Conservation (phyloP, 768 basidiomycete species). For the Mycena olivaceomarginata region DNA sequence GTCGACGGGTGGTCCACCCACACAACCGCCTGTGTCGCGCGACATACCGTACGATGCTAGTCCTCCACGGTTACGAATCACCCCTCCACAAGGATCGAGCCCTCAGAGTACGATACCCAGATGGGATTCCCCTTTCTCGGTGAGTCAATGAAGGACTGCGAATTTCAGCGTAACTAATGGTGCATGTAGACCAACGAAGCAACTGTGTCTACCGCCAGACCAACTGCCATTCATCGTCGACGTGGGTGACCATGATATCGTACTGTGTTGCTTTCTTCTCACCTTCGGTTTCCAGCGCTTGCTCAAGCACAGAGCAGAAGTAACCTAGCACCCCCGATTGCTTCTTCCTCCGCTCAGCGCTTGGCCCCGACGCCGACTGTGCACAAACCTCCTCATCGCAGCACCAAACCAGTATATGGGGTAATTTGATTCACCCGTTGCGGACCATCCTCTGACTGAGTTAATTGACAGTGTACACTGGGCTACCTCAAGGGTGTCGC, state of each 20-base stretch:
- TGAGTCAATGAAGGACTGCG: neutral
- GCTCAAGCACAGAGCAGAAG: neutral
- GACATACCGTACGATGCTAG: neutral
- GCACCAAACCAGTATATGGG: constrained; percentile 1
- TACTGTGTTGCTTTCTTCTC: neutral
- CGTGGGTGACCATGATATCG: neutral
- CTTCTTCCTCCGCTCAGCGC: constrained; percentile 12
- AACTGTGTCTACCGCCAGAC: neutral
- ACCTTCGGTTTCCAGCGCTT: neutral
- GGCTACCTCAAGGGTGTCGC: constrained; percentile 6
- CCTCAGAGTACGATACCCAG: too few species aligned
- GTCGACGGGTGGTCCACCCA: too few species aligned
- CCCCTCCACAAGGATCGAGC: neutral
- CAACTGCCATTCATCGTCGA: constrained; percentile 10
- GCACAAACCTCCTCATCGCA: neutral
- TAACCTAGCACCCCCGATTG: neutral
- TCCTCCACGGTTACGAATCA: neutral
- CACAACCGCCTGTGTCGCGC: too few species aligned
- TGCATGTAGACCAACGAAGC: neutral
- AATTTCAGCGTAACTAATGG: too few species aligned
- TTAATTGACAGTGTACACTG: neutral
- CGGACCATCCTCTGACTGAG: neutral
- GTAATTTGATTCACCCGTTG: neutral
- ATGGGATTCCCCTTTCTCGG: neutral
- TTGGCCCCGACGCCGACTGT: neutral